These are phyloP conservation scores for Pythium oligandrum DNA, from an alignment of 352 stramenopile species.

Conservation along the genomic window DNA sequence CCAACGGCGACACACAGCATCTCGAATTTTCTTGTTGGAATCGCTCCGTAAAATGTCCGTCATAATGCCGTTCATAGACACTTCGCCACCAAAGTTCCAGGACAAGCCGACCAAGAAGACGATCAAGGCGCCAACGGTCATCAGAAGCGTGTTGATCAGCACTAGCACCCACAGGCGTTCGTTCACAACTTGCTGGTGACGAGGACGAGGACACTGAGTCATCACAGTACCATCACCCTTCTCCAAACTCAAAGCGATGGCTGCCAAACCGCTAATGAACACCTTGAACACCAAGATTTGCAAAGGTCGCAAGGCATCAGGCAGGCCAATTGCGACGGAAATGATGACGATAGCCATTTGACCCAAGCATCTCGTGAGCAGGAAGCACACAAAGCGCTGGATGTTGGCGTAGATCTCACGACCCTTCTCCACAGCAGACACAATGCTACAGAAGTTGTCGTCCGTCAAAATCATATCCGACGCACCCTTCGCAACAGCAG, in stretches of 20 bases:
- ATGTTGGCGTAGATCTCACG: constrained; percentile 97
- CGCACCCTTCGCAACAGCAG: constrained; percentile 95
- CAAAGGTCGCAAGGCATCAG: constrained; percentile 89
- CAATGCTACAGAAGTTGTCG: constrained; percentile 98
- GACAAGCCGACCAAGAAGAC: constrained; percentile 59
- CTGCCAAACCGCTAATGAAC: constrained; percentile 91
- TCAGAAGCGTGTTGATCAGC: constrained; percentile 59
- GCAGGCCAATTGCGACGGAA: constrained; percentile 56
- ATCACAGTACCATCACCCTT: constrained; percentile 69
- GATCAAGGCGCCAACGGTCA: constrained; percentile 42
- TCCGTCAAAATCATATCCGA: constrained; percentile 97
- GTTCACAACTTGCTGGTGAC: constrained; percentile 53
- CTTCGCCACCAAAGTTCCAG: constrained; percentile 58
- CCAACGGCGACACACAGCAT: constrained; percentile 55
- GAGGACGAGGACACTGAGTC: constrained; percentile 44
- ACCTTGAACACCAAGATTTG: constrained; percentile 98
- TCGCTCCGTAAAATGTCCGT: constrained; percentile 27
- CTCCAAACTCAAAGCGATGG: constrained; percentile 62
- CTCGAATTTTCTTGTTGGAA: constrained; percentile 28
- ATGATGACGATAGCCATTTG: constrained; percentile 87
- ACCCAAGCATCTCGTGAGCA: constrained; percentile 96
- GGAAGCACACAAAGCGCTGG: constrained; percentile 96
- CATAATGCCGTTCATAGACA: constrained; percentile 53
- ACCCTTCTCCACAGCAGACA: constrained; percentile 94
- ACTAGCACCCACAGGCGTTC: constrained; percentile 67